A percentile compares a stretch with the other conserved stretches of the same genome.
Evolutionary conservation across 2,329 filamentous ascomycete genomes (phyloP).

Genomic region (Beauveria medogensis): DNA sequence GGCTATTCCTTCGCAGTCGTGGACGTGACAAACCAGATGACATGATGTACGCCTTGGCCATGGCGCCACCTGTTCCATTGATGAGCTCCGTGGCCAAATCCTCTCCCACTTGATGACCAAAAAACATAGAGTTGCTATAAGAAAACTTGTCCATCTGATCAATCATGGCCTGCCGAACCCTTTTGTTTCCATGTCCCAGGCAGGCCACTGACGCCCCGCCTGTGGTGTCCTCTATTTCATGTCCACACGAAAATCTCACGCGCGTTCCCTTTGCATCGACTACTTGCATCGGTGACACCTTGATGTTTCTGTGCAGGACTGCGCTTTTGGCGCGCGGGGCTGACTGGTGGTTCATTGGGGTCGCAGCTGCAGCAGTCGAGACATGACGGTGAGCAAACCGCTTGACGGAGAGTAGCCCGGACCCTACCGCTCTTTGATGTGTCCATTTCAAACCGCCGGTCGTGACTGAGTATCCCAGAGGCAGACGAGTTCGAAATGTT

Average conservation of each 20-base stretch:
- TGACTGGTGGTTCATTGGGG: background rate
- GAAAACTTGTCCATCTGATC: conserved; percentile 11
- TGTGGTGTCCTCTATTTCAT: conserved; percentile 5
- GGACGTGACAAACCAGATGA: conserved; percentile 23
- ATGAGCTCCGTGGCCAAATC: conserved; percentile 20
- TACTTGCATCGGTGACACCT: conserved; percentile 19
- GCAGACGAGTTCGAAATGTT: background rate
- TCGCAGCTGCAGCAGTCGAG: background rate
- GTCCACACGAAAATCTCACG: background rate
- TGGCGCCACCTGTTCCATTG: conserved; percentile 22
- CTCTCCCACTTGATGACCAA: conserved; percentile 18
- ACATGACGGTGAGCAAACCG: background rate
- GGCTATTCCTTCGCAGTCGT: background rate
- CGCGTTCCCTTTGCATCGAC: conserved; percentile 32
- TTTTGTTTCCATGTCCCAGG: conserved; percentile 1
- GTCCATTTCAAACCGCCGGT: background rate
- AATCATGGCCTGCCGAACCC: conserved; percentile 31
- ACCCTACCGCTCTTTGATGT: background rate
- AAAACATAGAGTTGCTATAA: conserved; percentile 13
- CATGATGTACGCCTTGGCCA: conserved; percentile 28
- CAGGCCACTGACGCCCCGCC: conserved; percentile 7
- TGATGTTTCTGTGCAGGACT: conserved; percentile 5
- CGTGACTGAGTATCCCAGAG: background rate
- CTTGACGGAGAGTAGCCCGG: background rate
- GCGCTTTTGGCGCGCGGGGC: background rate